Base-by-base conservation (phyloP, 1,284 basidiomycete genomes). In the Puccinia coronata region DNA sequence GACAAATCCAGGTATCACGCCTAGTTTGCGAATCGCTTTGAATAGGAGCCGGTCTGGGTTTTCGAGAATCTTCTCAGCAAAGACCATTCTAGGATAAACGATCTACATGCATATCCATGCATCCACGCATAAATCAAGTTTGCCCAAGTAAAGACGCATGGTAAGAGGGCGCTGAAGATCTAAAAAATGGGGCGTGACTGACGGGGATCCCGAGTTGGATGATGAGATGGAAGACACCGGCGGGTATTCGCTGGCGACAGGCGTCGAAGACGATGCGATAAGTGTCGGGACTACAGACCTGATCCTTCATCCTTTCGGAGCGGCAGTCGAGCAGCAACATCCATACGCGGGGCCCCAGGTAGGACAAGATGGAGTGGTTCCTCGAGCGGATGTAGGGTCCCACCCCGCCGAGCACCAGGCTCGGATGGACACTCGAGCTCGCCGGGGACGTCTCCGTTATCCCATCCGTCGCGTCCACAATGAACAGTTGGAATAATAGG, bases 71-170 rank as follows among this genome's bases (percentile, higher is more conserved):
- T 71, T 71, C 72, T 88, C 88, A 82, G 96, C 87, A 86, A 96
- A 95, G 2, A 93, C 93, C 93, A 97, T 93, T 70, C 95, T 91
- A 28, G 95, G 95, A 86, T 97, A 96, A 12, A 93, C 93, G 83
- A 92, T 92, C 0, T 92, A 90, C 2, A 49, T 5, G 1, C 2
- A 34, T 14, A 16, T 59, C 14, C 28, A 57, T 20, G n/a, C 57
- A 59, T n/a, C 4, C 70, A 36, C 31, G 49, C 71, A 67, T 11
- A n/a, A 51, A 61, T 25, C n/a, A 34, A 20, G 6, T 69, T 25
- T 49, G 23, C 5, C 12, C 9, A 55, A 28, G 20, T 18, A 11
- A 53, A n/a, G n/a, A n/a, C n/a, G n/a, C n/a, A n/a, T n/a, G n/a
- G n/a, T n/a, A n/a, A n/a, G n/a, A n/a, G n/a, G n/a, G n/a, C n/a